These are phyloP conservation scores for Mycosphaerella sp. DNA, from an alignment of 2,329 filamentous ascomycete genomes.

Conservation along the genomic window DNA sequence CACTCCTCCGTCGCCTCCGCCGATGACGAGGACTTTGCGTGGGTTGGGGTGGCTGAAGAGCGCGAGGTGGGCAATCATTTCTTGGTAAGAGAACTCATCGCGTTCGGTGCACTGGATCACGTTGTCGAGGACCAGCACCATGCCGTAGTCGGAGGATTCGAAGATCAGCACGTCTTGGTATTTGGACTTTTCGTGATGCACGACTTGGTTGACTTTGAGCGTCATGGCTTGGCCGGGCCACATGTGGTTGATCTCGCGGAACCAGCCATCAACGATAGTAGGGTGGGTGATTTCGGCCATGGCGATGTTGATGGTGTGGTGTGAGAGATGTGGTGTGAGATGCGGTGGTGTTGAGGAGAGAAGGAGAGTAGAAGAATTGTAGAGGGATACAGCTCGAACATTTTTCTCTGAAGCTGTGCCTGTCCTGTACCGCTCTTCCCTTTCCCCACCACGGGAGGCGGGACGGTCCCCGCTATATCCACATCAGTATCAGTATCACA, in stretches of 20 bases:
- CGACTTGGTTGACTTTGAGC: conserved; percentile 91
- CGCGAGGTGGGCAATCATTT: conserved; percentile 99
- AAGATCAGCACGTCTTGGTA: conserved; percentile 99
- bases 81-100: conserved; percentile 95
- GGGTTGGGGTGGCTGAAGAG: conserved; percentile 98
- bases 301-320: conserved; percentile 12
- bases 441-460: too few relatives aligned
- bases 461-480: too few relatives aligned
- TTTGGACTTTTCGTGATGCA: conserved; percentile 98
- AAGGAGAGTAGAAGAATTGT: not conserved
- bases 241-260: conserved; percentile 98
- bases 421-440: too few relatives aligned
- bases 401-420: not conserved
- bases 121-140: conserved; percentile 94
- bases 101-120: conserved; percentile 98
- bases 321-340: not conserved
- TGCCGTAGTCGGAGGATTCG: conserved; percentile 95
- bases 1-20: conserved; percentile 94
- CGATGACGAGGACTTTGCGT: conserved; percentile 97
- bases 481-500: too few relatives aligned
- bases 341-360: not conserved
- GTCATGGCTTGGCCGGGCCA: conserved; percentile 99
- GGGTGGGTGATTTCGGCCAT: conserved; percentile 69
- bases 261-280: conserved; percentile 97
- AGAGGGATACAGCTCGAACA: not conserved